A percentile compares a stretch with the other conserved stretches of the same genome.
Evolutionary conservation across 2,329 filamentous ascomycete genomes (phyloP).

Genomic region (Alternaria ethzedia): DNA sequence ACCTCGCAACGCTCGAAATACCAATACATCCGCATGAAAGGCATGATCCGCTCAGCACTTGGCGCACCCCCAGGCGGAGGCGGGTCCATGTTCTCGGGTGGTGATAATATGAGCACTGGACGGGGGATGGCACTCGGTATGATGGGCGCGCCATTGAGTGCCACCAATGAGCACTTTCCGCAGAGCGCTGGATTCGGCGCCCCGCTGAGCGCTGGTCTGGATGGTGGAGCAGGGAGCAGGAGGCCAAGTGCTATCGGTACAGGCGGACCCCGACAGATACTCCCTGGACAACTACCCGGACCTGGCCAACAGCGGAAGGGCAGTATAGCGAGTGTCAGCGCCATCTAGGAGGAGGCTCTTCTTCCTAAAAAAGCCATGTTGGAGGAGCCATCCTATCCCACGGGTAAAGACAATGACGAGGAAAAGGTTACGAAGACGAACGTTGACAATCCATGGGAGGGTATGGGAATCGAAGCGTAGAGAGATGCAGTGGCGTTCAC

Average conservation of each 20-base stretch:
- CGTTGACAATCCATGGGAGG: background rate
- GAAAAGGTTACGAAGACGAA: background rate
- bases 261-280: constrained; percentile 44
- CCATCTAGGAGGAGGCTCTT: background rate
- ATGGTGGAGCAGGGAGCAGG: constrained; percentile 32
- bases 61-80: constrained; percentile 51
- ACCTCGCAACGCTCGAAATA: constrained; percentile 62
- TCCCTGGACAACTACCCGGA: constrained; percentile 41
- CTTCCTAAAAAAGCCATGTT: background rate
- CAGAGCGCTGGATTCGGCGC: constrained; percentile 35
- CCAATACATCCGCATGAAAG: constrained; percentile 67
- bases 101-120: constrained; percentile 30
- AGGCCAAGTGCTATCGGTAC: constrained; percentile 40
- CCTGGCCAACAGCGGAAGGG: constrained; percentile 5
- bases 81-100: constrained; percentile 28
- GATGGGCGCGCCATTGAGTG: constrained; percentile 40
- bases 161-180: constrained; percentile 40
- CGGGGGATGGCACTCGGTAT: constrained; percentile 37
- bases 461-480: background rate
- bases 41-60: constrained; percentile 66
- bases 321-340: constrained; percentile 4
- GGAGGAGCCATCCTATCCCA: background rate
- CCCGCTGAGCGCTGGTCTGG: constrained; percentile 41
- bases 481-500: background rate
- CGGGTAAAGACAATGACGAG: background rate